A percentile compares a stretch with the other conserved stretches of the same genome.
Conservation (phyloP, 176 grass and related monocot species). For the Avena eriantha region DNA sequence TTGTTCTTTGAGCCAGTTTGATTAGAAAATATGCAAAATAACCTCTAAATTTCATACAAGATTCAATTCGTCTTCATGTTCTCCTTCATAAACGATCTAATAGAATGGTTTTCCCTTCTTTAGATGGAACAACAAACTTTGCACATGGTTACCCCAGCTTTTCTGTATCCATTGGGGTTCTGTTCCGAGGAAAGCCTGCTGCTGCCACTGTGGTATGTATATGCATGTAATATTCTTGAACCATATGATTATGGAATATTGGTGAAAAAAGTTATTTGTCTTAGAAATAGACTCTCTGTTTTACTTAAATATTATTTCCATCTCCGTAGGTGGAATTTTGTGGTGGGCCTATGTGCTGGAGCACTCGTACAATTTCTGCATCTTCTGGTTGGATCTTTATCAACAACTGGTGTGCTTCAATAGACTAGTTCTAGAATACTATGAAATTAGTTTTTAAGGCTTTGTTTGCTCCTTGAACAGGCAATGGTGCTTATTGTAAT, state of each 20-base stretch:
- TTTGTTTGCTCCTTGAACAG: conserved; percentile 53
- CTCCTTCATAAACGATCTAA: conserved; percentile 20
- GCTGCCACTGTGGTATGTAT: conserved; percentile 87
- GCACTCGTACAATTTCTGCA: conserved; percentile 83
- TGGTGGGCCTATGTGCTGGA: conserved; percentile 98
- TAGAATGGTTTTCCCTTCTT: conserved; percentile 35
- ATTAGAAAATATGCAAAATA: not conserved
- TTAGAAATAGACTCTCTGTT: conserved; percentile 16
- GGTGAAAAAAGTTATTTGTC: not conserved
- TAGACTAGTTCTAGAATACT: conserved; percentile 24
- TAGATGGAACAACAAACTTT: conserved; percentile 99
- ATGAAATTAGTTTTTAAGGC: not conserved
- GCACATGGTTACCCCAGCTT: conserved; percentile 98
- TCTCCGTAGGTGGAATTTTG: conserved; percentile 87
- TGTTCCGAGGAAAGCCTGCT: conserved; percentile 92
- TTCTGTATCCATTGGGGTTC: conserved; percentile 93
- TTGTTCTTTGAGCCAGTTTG: conserved; percentile 14
- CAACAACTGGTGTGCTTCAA: conserved; percentile 12
- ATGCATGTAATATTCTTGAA: conserved; percentile 34
- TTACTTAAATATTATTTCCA: conserved; percentile 33
- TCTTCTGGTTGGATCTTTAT: conserved; percentile 66
- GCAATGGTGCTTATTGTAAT: conserved; percentile 93
- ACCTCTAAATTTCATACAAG: not conserved
- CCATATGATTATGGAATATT: conserved; percentile 17
- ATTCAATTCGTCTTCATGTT: not conserved